Conservation (phyloP, 2,329 filamentous ascomycete genomes). For the Botrytis byssoidea region DNA sequence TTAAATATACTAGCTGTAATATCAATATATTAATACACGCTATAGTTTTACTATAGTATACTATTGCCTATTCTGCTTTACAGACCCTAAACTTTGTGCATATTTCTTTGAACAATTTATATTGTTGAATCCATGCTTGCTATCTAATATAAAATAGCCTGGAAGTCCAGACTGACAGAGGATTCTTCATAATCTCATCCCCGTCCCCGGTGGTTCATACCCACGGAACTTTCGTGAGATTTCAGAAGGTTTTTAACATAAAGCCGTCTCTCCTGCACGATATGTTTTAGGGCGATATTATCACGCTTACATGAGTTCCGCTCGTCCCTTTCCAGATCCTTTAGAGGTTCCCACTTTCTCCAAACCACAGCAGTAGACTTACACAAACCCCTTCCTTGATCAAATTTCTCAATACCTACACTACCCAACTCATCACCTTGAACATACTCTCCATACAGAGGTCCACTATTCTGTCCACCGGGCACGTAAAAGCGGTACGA, state of each 20-base stretch:
- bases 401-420: not conserved
- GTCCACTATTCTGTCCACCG: not conserved
- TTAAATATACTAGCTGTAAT: too few species aligned
- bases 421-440: not conserved
- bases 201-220: not conserved
- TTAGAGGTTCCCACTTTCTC: not conserved
- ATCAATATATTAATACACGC: too few species aligned
- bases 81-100: not conserved
- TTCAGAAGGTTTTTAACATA: too few species aligned
- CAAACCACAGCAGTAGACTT: not conserved
- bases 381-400: accelerated
- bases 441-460: not conserved
- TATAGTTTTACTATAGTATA: too few species aligned
- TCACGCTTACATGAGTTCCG: not conserved
- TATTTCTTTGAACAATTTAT: not conserved
- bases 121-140: not conserved
- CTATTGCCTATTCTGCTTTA: too few species aligned
- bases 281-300: not conserved
- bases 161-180: not conserved
- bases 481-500: not conserved
- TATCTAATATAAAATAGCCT: not conserved
- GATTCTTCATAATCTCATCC: not conserved
- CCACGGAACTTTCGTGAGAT: not conserved
- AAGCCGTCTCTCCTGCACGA: not conserved
- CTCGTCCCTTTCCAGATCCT: not conserved